Conservation (phyloP, 768 basidiomycete species). For the Lactarius vividus region DNA sequence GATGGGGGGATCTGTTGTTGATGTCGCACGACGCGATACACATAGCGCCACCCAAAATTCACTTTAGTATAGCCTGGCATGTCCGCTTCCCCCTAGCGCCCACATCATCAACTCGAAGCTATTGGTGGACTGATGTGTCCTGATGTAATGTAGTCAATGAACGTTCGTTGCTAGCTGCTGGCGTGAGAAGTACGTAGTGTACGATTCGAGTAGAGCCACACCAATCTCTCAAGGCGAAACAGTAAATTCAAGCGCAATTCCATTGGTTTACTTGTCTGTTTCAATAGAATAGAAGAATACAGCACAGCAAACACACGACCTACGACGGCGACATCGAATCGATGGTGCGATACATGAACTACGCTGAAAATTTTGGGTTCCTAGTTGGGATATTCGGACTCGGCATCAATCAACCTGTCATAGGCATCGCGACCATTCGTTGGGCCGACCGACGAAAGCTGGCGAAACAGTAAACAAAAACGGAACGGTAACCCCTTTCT, state of each 20-base stretch:
- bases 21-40: background rate
- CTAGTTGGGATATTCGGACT: background rate
- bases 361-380: background rate
- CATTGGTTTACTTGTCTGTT: background rate
- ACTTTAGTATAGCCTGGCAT: background rate
- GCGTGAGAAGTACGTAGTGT: background rate
- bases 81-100: background rate
- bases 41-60: background rate
- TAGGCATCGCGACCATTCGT: background rate
- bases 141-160: background rate
- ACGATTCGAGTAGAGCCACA: background rate
- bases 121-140: background rate
- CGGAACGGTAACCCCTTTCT: background rate
- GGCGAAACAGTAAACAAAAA: background rate
- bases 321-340: background rate
- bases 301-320: background rate
- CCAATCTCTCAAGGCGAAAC: background rate
- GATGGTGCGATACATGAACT: background rate
- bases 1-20: background rate
- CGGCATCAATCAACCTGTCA: background rate
- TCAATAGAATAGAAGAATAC: background rate
- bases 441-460: background rate
- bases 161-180: background rate
- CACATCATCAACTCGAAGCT: background rate
- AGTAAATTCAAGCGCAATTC: background rate